A percentile compares a stretch with the other conserved stretches of the same genome.
Conservation (phyloP, 2,329 filamentous ascomycete species). For the Lecanicillium sp. region DNA sequence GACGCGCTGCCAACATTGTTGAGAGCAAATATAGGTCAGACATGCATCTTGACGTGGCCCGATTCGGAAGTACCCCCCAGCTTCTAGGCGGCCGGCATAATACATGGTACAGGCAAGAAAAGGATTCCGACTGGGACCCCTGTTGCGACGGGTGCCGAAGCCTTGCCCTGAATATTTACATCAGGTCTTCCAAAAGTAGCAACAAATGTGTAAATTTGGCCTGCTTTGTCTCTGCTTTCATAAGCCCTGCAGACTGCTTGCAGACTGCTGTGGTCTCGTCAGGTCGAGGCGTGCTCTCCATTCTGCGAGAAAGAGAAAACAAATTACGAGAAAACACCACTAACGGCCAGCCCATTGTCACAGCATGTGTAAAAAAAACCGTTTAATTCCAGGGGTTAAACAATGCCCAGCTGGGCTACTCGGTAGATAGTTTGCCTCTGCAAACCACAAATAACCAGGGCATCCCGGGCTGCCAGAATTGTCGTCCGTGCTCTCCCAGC, state of each 20-base stretch:
- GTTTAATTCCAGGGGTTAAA: not conserved
- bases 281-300: not conserved
- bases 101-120: not conserved
- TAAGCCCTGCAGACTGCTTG: too few relatives aligned
- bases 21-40: not conserved
- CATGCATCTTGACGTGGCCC: constrained; percentile 5
- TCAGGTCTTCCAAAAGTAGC: not conserved
- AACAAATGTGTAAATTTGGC: not conserved
- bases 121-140: not conserved
- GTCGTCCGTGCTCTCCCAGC: not conserved
- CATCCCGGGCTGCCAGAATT: too few relatives aligned
- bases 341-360: too few relatives aligned
- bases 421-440: too few relatives aligned
- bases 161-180: not conserved
- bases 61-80: not conserved
- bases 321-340: too few relatives aligned
- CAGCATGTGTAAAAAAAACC: too few relatives aligned
- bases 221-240: too few relatives aligned
- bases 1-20: too few relatives aligned
- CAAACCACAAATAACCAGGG: too few relatives aligned
- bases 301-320: too few relatives aligned
- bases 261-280: too few relatives aligned
- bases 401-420: not conserved
- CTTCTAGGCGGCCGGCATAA: too few relatives aligned
- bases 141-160: not conserved